phyloP scores from a whole-genome alignment of 164 flowering plant genomes.

The Nelumbo lutea region DNA sequence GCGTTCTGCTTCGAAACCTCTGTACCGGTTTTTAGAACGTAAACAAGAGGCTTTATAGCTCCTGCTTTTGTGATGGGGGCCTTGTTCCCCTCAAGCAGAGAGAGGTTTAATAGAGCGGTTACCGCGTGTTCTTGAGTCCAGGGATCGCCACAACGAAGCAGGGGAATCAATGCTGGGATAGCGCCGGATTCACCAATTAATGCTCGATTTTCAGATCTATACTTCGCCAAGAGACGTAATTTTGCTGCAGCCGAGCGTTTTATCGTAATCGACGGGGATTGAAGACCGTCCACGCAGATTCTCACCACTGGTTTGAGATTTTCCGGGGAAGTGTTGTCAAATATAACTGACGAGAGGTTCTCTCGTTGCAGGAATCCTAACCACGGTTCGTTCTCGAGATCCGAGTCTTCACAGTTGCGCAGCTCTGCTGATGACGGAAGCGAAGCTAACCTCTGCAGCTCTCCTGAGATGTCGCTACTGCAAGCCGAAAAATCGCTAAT shows the following conservation, averaged over 20 bases:
- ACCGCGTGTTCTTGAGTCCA: conserved; percentile 89
- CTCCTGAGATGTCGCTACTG: conserved; percentile 92
- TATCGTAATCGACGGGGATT: conserved; percentile 49
- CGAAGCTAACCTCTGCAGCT: conserved; percentile 69
- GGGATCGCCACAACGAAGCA: conserved; percentile 68
- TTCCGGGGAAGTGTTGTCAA: conserved; percentile 68
- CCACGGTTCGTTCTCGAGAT: conserved; percentile 38
- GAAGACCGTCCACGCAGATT: conserved; percentile 57
- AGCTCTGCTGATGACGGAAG: conserved; percentile 34
- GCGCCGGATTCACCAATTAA: conserved; percentile 89
- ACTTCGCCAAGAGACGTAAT: conserved; percentile 78
- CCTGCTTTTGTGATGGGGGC: conserved; percentile 45
- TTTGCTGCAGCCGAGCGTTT: conserved; percentile 83
- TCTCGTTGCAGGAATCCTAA: conserved; percentile 58
- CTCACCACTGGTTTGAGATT: conserved; percentile 75
- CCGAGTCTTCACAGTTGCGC: neutral
- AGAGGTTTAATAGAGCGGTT: conserved; percentile 83
- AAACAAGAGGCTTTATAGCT: conserved; percentile 70
- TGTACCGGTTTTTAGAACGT: conserved; percentile 85
- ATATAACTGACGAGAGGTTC: conserved; percentile 59
- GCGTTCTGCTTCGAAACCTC: conserved; percentile 91
- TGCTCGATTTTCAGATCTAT: conserved; percentile 76
- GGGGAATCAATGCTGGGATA: conserved; percentile 67
- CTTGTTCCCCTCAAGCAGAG: conserved; percentile 66
- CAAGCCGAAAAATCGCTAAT: conserved; percentile 77